Conservation (phyloP, 2,329 filamentous ascomycete species). For the Sporothrix variecibatus region DNA sequence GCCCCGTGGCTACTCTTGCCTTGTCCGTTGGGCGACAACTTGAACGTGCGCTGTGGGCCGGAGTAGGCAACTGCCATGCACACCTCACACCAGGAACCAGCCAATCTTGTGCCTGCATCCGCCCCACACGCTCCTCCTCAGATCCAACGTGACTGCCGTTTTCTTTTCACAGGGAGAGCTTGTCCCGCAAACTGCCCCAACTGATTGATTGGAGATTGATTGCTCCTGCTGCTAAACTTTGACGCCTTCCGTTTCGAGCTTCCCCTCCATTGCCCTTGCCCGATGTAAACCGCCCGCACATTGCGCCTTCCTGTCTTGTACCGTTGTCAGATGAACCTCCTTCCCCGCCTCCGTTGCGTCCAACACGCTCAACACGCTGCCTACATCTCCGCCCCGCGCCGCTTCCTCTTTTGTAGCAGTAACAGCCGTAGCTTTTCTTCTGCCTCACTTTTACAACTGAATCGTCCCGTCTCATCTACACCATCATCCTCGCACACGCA, state of each 20-base stretch:
- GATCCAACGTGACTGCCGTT: not conserved
- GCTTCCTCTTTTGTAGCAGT: not conserved
- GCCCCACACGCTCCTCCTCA: not conserved
- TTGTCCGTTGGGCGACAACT: not conserved
- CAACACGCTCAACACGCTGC: conserved; percentile 19
- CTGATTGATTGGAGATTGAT: not conserved
- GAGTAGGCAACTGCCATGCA: conserved; percentile 17
- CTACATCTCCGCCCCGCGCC: conserved; percentile 4
- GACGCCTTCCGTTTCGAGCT: conserved; percentile 20
- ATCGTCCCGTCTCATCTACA: not conserved
- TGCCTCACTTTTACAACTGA: not conserved
- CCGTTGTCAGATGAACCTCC: conserved; percentile 24
- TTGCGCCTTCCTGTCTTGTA: conserved; percentile 15
- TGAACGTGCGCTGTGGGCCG: not conserved
- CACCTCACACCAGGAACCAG: not conserved
- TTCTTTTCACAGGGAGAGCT: not conserved
- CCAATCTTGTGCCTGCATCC: not conserved
- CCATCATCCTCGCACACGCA: not conserved
- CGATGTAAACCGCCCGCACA: not conserved
- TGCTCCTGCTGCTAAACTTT: not conserved
- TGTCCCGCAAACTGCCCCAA: not conserved
- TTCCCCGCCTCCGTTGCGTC: conserved; percentile 24
- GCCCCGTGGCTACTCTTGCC: not conserved
- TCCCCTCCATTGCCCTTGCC: conserved; percentile 11
- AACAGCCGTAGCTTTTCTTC: not conserved